Evolutionary conservation across 371 early-diverging fungal genomes (phyloP).

Genomic region (Mucor lusitanicus): DNA sequence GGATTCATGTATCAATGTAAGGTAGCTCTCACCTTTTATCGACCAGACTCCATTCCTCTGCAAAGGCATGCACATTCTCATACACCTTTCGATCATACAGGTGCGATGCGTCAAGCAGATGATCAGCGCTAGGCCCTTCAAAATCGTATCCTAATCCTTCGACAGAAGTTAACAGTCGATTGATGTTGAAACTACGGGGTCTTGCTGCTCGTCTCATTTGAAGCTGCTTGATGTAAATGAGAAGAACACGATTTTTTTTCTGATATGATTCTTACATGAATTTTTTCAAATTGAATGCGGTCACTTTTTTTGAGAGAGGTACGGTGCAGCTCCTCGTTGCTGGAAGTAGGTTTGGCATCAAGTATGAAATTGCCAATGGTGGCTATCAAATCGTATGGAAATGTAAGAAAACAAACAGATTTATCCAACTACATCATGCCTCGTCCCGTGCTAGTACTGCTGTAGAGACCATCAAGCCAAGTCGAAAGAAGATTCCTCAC

Average conservation of each 20-base stretch:
- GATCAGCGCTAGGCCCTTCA: conserved; percentile 16
- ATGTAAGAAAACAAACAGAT: too few relatives aligned
- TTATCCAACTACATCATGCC: too few relatives aligned
- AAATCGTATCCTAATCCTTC: conserved; percentile 3
- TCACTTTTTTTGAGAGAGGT: neutral
- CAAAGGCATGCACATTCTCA: conserved; percentile 12
- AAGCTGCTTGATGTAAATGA: neutral
- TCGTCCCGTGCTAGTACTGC: too few relatives aligned
- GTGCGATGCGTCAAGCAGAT: conserved; percentile 11
- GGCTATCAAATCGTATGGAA: too few relatives aligned
- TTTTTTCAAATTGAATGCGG: neutral
- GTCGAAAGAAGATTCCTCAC: too few relatives aligned
- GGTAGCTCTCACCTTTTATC: conserved; percentile 9
- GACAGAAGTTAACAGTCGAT: neutral
- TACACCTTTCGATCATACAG: conserved; percentile 12
- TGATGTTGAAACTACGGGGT: neutral
- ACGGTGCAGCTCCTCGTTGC: too few relatives aligned
- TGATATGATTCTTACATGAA: neutral
- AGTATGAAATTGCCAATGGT: too few relatives aligned
- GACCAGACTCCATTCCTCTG: conserved; percentile 15
- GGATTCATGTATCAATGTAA: neutral
- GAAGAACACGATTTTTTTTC: neutral
- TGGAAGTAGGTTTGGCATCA: too few relatives aligned
- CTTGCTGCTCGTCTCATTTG: neutral
- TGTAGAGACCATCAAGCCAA: too few relatives aligned